These are phyloP conservation scores for Acaromyces ingoldii DNA, from an alignment of 1,284 basidiomycete genomes.

Conservation along the genomic window DNA sequence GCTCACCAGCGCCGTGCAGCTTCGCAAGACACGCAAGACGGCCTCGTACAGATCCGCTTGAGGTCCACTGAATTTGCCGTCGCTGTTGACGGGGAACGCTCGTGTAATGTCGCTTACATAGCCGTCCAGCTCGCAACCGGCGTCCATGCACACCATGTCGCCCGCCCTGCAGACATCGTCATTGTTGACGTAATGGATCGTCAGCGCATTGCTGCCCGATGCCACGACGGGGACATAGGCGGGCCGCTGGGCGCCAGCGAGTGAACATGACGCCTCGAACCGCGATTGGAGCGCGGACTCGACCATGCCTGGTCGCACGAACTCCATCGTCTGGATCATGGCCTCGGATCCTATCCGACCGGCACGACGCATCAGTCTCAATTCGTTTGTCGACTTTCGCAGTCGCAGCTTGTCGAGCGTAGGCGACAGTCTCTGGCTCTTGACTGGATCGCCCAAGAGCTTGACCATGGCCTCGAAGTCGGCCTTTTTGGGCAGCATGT, in stretches of 20 bases:
- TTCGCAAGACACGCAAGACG: slow-evolving; percentile 70
- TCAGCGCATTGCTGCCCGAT: slow-evolving; percentile 27
- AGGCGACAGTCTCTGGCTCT: slow-evolving; percentile 33
- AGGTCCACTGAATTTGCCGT: slow-evolving; percentile 65
- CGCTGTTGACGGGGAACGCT: slow-evolving; percentile 69
- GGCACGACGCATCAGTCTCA: slow-evolving; percentile 44
- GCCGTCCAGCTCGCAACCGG: slow-evolving; percentile 59
- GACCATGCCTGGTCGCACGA: slow-evolving; percentile 19
- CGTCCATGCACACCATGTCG: slow-evolving; percentile 46
- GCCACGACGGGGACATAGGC: slow-evolving; percentile 51
- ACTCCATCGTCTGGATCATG: slow-evolving; percentile 46
- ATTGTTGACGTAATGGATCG: slow-evolving; percentile 31
- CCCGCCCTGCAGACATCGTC: slow-evolving; percentile 25
- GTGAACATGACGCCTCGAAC: slow-evolving; percentile 41
- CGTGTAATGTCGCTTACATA: slow-evolving; percentile 97
- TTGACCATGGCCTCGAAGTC: slow-evolving; percentile 46
- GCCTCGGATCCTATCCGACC: slow-evolving; percentile 37
- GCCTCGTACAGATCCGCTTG: slow-evolving; percentile 85
- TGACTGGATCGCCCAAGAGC: slow-evolving; percentile 37
- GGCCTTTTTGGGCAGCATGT: slow-evolving; percentile 41
- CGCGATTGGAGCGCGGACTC: slow-evolving; percentile 42
- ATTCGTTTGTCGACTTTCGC: slow-evolving; percentile 41
- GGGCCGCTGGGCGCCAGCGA: slow-evolving; percentile 38
- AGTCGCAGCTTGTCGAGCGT: slow-evolving; percentile 40
- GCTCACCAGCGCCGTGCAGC: slow-evolving; percentile 57